Base-by-base conservation (phyloP, 495 filamentous ascomycete species). In the Pseudotulostoma volvatum region DNA sequence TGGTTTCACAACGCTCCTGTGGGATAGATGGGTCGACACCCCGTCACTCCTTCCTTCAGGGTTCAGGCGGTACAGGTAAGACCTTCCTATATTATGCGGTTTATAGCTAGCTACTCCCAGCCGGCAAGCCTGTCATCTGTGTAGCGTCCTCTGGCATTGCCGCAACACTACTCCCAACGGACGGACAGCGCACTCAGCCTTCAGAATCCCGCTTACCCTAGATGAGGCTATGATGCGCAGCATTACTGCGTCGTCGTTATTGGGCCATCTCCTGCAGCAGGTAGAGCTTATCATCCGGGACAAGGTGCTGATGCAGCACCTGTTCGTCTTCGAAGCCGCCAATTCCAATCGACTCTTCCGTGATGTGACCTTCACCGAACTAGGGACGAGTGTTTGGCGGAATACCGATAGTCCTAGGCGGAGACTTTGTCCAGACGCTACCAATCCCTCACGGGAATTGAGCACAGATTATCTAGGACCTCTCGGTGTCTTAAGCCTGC, bases 71-170 rank as follows among this genome's bases (percentile, higher is more conserved):
- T 5, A 36, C 15, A 4, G 34, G 34, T 3, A 36, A 36, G 34
- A 36, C 34, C 15, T 36, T 36, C 11, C 15, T 36, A 1, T 19
- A 36, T 17, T 17, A 17, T 19, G 34, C 34, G 13, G 13, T 36
- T 5, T 36, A 36, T 19, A 13, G 9, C n/a, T 19, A 36, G 5
- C 20, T 36, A 13, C 16, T 15, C 34, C 13, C 16, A n/a, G 16
- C 16, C 20, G 14, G 34, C 13, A 36, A 36, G 34, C 13, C 9
- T 11, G 17, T 36, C 17, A 4, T 36, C 20, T 36, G 34, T 19
- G 15, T 36, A 4, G 34, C 34, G n/a, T 36, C 34, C 9, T 36
- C 34, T 17, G 34, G 14, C 34, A 36, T 36, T 19, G 34, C 34
- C 13, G 34, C 34, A 11, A 13, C 19, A 5, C 17, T 36, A n/a